These are phyloP conservation scores for Thermothielavioides terrestris DNA, from an alignment of 495 filamentous ascomycete species.

Conservation along the genomic window DNA sequence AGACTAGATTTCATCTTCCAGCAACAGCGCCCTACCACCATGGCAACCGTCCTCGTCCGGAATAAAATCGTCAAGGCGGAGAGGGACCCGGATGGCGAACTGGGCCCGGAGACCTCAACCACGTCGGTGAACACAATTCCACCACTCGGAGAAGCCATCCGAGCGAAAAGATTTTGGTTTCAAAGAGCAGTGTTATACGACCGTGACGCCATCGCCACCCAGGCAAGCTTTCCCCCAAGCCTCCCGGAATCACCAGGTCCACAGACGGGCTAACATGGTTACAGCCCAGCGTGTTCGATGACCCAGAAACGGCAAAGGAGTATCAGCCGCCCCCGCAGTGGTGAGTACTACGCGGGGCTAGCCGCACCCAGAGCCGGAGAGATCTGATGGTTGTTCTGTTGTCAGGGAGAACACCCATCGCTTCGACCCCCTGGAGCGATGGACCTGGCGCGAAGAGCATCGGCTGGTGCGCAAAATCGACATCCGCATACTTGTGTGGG, in stretches of 20 bases:
- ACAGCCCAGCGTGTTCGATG: conserved; percentile 40
- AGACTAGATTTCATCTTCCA: too few relatives aligned
- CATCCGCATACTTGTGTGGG: conserved; percentile 44
- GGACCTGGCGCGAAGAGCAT: conserved; percentile 38
- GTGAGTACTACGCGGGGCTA: conserved; percentile 13
- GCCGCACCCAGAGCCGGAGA: background rate
- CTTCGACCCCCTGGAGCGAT: conserved; percentile 33
- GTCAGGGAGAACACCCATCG: conserved; percentile 41
- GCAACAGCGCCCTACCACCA: background rate
- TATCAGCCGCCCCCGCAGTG: conserved; percentile 33
- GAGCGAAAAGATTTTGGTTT: conserved; percentile 39
- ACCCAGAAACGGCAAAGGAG: conserved; percentile 27
- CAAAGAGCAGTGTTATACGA: conserved; percentile 37
- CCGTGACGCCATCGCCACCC: conserved; percentile 48
- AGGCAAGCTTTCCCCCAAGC: conserved; percentile 18
- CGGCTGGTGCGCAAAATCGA: conserved; percentile 34
- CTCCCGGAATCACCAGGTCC: background rate
- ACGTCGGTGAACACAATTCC: conserved; percentile 19
- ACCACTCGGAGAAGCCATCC: conserved; percentile 30
- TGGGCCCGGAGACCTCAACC: conserved; percentile 6
- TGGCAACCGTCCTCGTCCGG: conserved; percentile 19
- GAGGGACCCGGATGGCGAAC: conserved; percentile 8
- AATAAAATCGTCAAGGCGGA: background rate
- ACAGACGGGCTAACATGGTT: background rate
- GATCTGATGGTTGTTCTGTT: background rate